These are phyloP conservation scores for Bathelium albidoporum DNA, from an alignment of 495 filamentous ascomycete genomes.

Conservation along the genomic window DNA sequence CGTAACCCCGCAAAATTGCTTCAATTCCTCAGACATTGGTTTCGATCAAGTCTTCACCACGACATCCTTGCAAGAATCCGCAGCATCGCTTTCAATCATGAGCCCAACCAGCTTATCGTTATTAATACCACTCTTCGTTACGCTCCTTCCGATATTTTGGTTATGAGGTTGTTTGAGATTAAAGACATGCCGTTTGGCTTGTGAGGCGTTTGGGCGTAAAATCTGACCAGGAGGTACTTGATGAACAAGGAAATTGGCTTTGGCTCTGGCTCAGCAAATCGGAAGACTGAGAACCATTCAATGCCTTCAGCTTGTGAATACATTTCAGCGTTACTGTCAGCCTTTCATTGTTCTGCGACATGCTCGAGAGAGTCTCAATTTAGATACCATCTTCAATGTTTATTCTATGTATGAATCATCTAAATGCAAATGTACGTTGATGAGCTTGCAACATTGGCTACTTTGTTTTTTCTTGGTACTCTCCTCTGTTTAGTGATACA, in stretches of 20 bases:
- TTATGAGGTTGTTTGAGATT: neutral
- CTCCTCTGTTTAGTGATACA: too few relatives aligned
- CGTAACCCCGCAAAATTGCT: constrained; percentile 72
- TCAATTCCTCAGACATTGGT: constrained; percentile 63
- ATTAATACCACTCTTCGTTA: neutral
- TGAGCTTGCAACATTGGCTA: too few relatives aligned
- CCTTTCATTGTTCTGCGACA: neutral
- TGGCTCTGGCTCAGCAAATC: neutral
- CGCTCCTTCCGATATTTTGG: neutral
- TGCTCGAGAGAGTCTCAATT: neutral
- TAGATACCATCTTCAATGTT: neutral
- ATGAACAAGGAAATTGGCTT: neutral
- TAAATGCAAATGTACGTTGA: neutral
- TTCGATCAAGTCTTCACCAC: constrained; percentile 67
- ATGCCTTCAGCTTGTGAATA: neutral
- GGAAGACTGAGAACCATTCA: neutral
- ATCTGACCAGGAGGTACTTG: neutral
- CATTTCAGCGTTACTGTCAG: neutral
- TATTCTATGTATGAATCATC: neutral
- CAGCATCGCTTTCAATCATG: constrained; percentile 1
- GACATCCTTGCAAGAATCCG: constrained; percentile 11
- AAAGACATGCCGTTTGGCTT: neutral
- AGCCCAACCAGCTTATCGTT: neutral
- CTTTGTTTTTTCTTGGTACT: too few relatives aligned
- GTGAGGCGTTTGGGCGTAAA: neutral